Conservation (phyloP, 345 rosid genomes). For the Clausena lansium region DNA sequence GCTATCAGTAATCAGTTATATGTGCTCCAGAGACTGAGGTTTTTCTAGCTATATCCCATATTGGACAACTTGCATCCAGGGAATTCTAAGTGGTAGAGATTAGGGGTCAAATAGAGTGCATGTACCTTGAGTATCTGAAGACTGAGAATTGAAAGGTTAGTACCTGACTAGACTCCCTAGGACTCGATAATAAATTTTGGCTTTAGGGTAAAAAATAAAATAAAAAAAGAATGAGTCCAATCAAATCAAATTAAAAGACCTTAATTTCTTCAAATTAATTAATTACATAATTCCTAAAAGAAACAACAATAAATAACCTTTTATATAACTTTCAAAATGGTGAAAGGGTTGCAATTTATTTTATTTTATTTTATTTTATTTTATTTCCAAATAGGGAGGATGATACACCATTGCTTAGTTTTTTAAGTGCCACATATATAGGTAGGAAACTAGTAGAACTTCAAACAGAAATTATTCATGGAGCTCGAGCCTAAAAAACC, state of each 20-base stretch:
- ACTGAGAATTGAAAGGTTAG: background rate
- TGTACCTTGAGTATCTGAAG: background rate
- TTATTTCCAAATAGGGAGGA: too few relatives aligned
- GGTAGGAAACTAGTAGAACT: background rate
- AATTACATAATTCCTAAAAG: background rate
- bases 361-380: too few relatives aligned
- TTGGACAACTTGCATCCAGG: background rate
- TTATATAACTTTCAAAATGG: background rate
- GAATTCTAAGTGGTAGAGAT: background rate
- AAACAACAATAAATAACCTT: background rate
- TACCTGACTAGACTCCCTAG: background rate
- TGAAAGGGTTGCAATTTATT: background rate
- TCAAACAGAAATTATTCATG: background rate
- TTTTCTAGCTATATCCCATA: background rate
- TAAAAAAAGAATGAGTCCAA: background rate
- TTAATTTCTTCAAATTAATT: background rate
- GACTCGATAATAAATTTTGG: background rate
- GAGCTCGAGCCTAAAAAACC: background rate
- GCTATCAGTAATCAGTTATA: background rate
- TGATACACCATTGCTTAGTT: background rate
- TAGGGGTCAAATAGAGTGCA: background rate
- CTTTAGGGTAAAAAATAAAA: background rate
- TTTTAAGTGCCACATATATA: background rate
- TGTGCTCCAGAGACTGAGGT: background rate
- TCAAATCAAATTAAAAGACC: background rate